phyloP scores from a whole-genome alignment of 2,329 filamentous ascomycete genomes.

The Aspergillus amoenus region DNA sequence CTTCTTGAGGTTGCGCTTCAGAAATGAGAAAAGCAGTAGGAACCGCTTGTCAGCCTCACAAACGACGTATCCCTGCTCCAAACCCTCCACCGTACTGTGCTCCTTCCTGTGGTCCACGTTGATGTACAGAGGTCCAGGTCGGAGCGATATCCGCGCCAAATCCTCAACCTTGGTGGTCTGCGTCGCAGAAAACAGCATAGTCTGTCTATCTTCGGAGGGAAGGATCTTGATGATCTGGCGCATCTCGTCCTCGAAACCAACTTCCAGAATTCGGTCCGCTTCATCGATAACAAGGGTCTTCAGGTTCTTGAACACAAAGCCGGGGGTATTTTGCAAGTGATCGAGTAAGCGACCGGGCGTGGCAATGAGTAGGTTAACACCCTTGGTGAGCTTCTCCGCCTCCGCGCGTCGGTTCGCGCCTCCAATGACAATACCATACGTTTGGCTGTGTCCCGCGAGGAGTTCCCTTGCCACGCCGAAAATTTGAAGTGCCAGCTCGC shows the following conservation, averaged over 20 bases:
- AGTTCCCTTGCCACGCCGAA: slow-evolving; percentile 93
- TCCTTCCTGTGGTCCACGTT: slow-evolving; percentile 91
- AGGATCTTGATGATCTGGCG: slow-evolving; percentile 93
- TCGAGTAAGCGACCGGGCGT: slow-evolving; percentile 91
- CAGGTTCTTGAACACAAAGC: slow-evolving; percentile 88
- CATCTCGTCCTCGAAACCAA: slow-evolving; percentile 99
- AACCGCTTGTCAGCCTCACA: slow-evolving; percentile 94
- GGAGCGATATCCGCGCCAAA: slow-evolving; percentile 86
- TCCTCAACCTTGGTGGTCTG: slow-evolving; percentile 99
- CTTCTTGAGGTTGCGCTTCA: slow-evolving; percentile 89
- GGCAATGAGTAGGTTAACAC: slow-evolving; percentile 90
- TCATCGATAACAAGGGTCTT: slow-evolving; percentile 90
- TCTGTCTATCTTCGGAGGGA: slow-evolving; percentile 82
- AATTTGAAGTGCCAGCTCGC: slow-evolving; percentile 92
- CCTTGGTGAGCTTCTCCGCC: slow-evolving; percentile 89
- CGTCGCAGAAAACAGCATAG: slow-evolving; percentile 97
- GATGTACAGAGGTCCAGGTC: slow-evolving; percentile 90
- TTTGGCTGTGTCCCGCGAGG: slow-evolving; percentile 90
- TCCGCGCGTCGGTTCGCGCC: slow-evolving; percentile 89
- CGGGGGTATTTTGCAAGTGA: slow-evolving; percentile 87
- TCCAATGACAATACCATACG: slow-evolving; percentile 93
- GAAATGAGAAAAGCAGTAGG: slow-evolving; percentile 87
- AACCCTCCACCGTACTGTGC: slow-evolving; percentile 85
- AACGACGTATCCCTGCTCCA: slow-evolving; percentile 94
- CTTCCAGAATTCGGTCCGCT: slow-evolving; percentile 92